phyloP scores from a whole-genome alignment of 257 asterid genomes.

The Catharanthus roseus region DNA sequence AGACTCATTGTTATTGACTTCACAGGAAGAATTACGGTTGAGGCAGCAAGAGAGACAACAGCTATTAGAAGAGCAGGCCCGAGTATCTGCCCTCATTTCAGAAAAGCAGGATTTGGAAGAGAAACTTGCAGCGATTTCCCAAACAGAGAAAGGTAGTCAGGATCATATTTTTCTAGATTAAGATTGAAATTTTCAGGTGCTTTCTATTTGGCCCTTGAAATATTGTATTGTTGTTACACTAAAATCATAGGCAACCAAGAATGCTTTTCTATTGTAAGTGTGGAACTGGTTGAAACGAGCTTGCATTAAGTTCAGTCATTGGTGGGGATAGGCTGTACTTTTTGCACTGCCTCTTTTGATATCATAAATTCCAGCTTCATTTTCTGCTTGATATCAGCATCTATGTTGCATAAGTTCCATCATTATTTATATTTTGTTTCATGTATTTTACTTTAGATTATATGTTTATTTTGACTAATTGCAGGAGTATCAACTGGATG shows the following conservation, averaged over 20 bases:
- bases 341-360: not conserved
- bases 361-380: not conserved
- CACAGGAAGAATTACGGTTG: slow-evolving; percentile 66
- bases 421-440: not conserved
- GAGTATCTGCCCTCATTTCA: slow-evolving; percentile 48
- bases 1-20: slow-evolving; percentile 16
- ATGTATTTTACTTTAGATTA: not conserved
- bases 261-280: not conserved
- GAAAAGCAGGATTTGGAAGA: slow-evolving; percentile 84
- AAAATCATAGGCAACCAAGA: not conserved
- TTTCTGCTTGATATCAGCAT: not conserved
- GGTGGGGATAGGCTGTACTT: not conserved
- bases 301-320: no score
- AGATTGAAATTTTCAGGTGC: not conserved
- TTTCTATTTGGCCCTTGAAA: not conserved
- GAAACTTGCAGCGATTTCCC: slow-evolving; percentile 58
- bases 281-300: not conserved
- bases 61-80: slow-evolving; percentile 69
- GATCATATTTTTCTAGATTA: not conserved
- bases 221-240: not conserved
- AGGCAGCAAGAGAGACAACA: slow-evolving; percentile 70
- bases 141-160: slow-evolving; percentile 49
- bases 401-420: not conserved
- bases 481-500: no score
- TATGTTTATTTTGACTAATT: not conserved